Evolutionary conservation across 805 yeast genomes (phyloP).

Genomic region (Myxozyma mucilagina): DNA sequence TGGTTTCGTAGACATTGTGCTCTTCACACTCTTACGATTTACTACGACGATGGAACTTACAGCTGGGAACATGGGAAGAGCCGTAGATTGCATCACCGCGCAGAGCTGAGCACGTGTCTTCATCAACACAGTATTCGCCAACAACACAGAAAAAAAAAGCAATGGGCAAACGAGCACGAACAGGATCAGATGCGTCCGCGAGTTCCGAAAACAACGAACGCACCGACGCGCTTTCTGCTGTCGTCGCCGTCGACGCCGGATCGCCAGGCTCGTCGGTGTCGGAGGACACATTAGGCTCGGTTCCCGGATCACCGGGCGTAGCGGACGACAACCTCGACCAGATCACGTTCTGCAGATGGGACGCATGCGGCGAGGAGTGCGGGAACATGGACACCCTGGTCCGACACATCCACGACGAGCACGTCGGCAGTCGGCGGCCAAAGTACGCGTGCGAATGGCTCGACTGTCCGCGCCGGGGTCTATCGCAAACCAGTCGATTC

Average conservation of each 20-base stretch:
- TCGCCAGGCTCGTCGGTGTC: slow-evolving; percentile 23
- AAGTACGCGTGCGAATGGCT: slow-evolving; percentile 63
- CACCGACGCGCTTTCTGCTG: neutral
- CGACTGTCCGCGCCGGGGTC: slow-evolving; percentile 54
- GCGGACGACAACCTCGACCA: slow-evolving; percentile 34
- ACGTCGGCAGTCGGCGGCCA: slow-evolving; percentile 40
- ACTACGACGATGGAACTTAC: too few relatives aligned
- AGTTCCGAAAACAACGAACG: too few relatives aligned
- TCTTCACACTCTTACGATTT: too few relatives aligned
- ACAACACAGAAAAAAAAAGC: too few relatives aligned
- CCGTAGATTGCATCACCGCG: too few relatives aligned
- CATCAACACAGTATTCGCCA: too few relatives aligned
- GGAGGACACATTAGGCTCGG: slow-evolving; percentile 31
- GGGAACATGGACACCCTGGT: slow-evolving; percentile 45
- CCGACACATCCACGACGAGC: slow-evolving; percentile 45
- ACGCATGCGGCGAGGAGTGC: slow-evolving; percentile 40
- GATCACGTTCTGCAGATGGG: slow-evolving; percentile 45
- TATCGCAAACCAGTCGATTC: slow-evolving; percentile 54
- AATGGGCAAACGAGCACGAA: too few relatives aligned
- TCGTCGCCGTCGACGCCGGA: neutral
- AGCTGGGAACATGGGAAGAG: neutral
- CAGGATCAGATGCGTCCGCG: too few relatives aligned
- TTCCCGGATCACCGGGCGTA: slow-evolving; percentile 32
- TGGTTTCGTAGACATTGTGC: neutral
- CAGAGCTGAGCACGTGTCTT: too few relatives aligned